Conservation (phyloP, 1,284 basidiomycete species). For the Sparassis latifolia region DNA sequence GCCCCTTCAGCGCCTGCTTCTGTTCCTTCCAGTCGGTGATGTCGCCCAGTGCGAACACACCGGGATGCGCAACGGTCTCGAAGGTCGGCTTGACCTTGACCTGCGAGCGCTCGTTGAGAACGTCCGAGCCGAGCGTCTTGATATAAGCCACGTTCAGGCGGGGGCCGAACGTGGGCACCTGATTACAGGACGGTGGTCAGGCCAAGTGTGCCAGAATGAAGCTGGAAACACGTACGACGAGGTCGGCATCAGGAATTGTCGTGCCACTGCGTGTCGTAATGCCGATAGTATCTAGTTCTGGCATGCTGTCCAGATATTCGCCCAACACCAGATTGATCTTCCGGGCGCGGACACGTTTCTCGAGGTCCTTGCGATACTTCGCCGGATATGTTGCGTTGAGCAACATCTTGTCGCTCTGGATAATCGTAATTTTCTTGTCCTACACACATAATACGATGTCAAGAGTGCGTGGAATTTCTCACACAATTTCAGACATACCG, state of each 20-base stretch:
- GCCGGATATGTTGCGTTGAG: conserved; percentile 54
- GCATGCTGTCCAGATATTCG: conserved; percentile 46
- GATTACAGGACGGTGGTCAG: background rate
- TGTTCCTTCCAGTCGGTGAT: conserved; percentile 53
- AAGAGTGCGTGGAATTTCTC: background rate
- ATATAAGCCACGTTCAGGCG: conserved; percentile 47
- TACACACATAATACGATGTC: conserved; percentile 17
- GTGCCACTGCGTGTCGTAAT: conserved; percentile 50
- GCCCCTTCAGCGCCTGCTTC: conserved; percentile 48
- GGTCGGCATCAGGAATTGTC: conserved; percentile 42
- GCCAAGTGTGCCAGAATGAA: background rate
- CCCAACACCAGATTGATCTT: conserved; percentile 49
- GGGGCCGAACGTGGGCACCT: conserved; percentile 45
- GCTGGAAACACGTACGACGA: conserved; percentile 39
- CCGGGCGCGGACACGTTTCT: conserved; percentile 33
- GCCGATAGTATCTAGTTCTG: conserved; percentile 23
- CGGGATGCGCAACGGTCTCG: conserved; percentile 38
- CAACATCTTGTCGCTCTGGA: conserved; percentile 47
- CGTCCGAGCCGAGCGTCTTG: conserved; percentile 33
- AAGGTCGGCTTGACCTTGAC: conserved; percentile 48
- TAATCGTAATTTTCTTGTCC: conserved; percentile 58
- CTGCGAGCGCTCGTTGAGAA: conserved; percentile 35
- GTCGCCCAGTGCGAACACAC: conserved; percentile 56
- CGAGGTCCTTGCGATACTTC: conserved; percentile 45
- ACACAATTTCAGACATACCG: conserved; percentile 1